Evolutionary conservation across 306 rosid species (phyloP).

Genomic region (Trifolium repens): DNA sequence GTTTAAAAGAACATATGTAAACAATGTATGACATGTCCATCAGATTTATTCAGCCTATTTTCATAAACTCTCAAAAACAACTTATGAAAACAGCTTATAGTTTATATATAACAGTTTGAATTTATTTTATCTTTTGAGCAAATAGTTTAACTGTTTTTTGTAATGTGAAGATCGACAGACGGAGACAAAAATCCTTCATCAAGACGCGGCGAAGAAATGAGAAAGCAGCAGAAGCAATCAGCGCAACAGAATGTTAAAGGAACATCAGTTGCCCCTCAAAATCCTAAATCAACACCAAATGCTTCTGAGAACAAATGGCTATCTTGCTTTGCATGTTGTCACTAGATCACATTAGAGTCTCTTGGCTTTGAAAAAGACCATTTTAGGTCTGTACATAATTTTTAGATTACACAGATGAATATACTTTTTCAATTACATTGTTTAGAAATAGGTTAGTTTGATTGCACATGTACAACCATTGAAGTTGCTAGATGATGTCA

Average conservation of each 20-base stretch:
- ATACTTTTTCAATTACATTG: not conserved
- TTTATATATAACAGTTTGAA: too few species aligned
- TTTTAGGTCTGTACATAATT: constrained; percentile 6
- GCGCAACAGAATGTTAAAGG: constrained; percentile 36
- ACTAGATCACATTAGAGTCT: constrained; percentile 34
- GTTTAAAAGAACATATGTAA: too few species aligned
- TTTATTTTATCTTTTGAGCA: not conserved
- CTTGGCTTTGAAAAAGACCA: not conserved
- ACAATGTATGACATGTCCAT: too few species aligned
- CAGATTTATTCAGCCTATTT: too few species aligned
- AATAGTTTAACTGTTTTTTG: constrained; percentile 44
- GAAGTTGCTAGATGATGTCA: not conserved
- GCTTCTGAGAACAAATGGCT: constrained; percentile 47
- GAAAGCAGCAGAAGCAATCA: constrained; percentile 21
- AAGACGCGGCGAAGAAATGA: constrained; percentile 39
- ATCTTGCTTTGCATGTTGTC: constrained; percentile 65
- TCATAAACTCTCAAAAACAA: too few species aligned
- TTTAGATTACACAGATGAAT: not conserved
- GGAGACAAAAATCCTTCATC: constrained; percentile 46
- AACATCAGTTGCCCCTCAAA: constrained; percentile 36
- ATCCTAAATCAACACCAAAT: constrained; percentile 24
- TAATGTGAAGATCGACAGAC: constrained; percentile 55
- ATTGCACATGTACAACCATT: not conserved
- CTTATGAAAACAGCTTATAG: too few species aligned
- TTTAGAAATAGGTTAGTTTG: not conserved